Conservation (phyloP, 345 rosid species). For the Salix udensis region DNA sequence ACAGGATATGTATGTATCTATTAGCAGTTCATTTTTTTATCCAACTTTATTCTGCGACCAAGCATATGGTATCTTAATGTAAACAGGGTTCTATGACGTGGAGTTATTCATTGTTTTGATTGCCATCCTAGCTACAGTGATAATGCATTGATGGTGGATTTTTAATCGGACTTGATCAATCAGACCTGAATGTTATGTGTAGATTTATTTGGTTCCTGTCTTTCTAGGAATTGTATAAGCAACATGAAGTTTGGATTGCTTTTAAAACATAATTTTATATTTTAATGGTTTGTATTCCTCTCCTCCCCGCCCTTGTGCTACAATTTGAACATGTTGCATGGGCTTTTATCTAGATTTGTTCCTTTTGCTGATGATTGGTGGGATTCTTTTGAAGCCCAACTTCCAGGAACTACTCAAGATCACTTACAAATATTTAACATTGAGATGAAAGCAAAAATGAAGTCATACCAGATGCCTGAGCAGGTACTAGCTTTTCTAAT, state of each 20-base stretch:
- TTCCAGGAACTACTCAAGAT: conserved; percentile 92
- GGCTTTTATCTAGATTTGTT: neutral
- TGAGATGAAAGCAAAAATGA: conserved; percentile 89
- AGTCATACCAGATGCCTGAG: conserved; percentile 97
- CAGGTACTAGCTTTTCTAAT: conserved; percentile 46
- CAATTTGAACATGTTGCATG: neutral
- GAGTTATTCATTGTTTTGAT: neutral
- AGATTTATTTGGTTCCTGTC: neutral
- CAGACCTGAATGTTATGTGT: neutral
- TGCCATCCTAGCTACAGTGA: neutral
- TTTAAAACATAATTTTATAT: neutral
- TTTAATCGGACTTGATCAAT: neutral
- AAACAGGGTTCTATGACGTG: neutral
- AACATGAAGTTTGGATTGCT: neutral
- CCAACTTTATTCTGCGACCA: no score
- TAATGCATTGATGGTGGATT: neutral
- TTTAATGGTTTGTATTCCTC: neutral
- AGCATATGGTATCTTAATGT: neutral
- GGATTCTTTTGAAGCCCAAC: conserved; percentile 64
- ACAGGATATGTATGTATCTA: neutral
- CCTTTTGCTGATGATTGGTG: conserved; percentile 10
- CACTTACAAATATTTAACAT: conserved; percentile 97
- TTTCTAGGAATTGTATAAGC: neutral
- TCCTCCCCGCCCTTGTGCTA: neutral
- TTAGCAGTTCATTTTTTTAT: no score